These are phyloP conservation scores for Globisporangium abappressorium DNA, from an alignment of 352 stramenopile species.

Conservation along the genomic window DNA sequence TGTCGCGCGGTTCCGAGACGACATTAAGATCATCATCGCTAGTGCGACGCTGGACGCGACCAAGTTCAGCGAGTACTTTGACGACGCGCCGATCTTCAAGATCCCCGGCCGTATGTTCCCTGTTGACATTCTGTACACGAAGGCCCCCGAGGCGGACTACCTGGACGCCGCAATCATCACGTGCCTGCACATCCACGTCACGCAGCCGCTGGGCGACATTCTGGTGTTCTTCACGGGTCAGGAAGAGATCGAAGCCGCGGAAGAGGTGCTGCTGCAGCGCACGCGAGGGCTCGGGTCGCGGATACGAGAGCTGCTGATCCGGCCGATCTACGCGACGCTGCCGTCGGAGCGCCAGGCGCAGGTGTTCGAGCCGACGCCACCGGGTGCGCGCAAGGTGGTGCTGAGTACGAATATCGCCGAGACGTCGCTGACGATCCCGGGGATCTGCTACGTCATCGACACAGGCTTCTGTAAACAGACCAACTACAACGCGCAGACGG, in stretches of 20 bases:
- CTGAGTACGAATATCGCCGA: slow-evolving; percentile 99
- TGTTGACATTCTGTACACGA: slow-evolving; percentile 98
- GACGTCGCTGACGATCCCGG: slow-evolving; percentile 98
- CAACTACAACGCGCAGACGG: slow-evolving; percentile 97
- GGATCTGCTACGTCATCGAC: slow-evolving; percentile 99
- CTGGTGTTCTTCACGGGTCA: slow-evolving; percentile 99
- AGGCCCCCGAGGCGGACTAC: slow-evolving; percentile 98
- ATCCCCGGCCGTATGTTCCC: slow-evolving; percentile 96
- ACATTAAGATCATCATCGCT: slow-evolving; percentile 98
- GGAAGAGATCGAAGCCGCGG: slow-evolving; percentile 98
- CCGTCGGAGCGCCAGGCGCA: slow-evolving; percentile 98
- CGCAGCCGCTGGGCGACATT: slow-evolving; percentile 96
- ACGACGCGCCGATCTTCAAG: slow-evolving; percentile 98
- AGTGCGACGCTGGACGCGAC: slow-evolving; percentile 97
- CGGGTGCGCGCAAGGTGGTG: slow-evolving; percentile 96
- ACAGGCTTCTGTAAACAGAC: slow-evolving; percentile 99
- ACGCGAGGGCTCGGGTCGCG: slow-evolving; percentile 93
- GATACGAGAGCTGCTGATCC: slow-evolving; percentile 98
- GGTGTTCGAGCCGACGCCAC: slow-evolving; percentile 98
- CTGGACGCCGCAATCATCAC: slow-evolving; percentile 98
- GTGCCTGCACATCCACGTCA: slow-evolving; percentile 98
- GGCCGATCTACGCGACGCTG: slow-evolving; percentile 98
- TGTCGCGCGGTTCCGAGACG: slow-evolving; percentile 93
- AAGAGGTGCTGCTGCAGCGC: slow-evolving; percentile 94
- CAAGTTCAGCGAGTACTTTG: slow-evolving; percentile 99